phyloP scores from a whole-genome alignment of 495 filamentous ascomycete genomes.

The Staphylotrichum longicolle region DNA sequence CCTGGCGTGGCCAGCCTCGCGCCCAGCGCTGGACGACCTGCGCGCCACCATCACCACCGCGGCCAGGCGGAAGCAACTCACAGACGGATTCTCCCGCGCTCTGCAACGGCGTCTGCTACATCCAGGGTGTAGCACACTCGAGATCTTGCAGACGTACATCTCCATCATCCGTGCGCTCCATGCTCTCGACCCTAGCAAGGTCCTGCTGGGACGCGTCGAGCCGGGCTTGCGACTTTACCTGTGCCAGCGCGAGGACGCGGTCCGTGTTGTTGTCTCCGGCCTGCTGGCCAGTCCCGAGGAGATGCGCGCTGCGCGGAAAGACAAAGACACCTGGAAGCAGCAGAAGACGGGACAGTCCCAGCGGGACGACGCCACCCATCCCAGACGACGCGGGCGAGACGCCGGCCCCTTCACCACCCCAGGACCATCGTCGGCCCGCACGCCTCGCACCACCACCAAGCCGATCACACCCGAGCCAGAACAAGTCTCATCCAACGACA shows the following conservation, averaged over 20 bases:
- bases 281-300: slow-evolving; percentile 68
- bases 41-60: slow-evolving; percentile 53
- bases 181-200: slow-evolving; percentile 85
- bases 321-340: slow-evolving; percentile 39
- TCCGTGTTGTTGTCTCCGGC: slow-evolving; percentile 81
- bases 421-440: background rate
- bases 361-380: background rate
- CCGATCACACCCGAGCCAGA: slow-evolving; percentile 9
- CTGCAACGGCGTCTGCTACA: slow-evolving; percentile 76
- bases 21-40: slow-evolving; percentile 79
- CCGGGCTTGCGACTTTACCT: slow-evolving; percentile 81
- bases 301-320: slow-evolving; percentile 29
- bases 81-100: slow-evolving; percentile 64
- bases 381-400: background rate
- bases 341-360: slow-evolving; percentile 10
- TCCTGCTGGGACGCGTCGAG: slow-evolving; percentile 83
- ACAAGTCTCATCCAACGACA: background rate
- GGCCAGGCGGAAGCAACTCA: slow-evolving; percentile 61
- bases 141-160: slow-evolving; percentile 89
- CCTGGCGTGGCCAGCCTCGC: slow-evolving; percentile 75
- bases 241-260: slow-evolving; percentile 89
- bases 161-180: slow-evolving; percentile 87
- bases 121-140: slow-evolving; percentile 81
- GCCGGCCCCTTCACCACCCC: slow-evolving; percentile 21
- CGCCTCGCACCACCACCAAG: slow-evolving; percentile 1